Conservation (phyloP, 2,329 filamentous ascomycete species). For the Calonectria montana region DNA sequence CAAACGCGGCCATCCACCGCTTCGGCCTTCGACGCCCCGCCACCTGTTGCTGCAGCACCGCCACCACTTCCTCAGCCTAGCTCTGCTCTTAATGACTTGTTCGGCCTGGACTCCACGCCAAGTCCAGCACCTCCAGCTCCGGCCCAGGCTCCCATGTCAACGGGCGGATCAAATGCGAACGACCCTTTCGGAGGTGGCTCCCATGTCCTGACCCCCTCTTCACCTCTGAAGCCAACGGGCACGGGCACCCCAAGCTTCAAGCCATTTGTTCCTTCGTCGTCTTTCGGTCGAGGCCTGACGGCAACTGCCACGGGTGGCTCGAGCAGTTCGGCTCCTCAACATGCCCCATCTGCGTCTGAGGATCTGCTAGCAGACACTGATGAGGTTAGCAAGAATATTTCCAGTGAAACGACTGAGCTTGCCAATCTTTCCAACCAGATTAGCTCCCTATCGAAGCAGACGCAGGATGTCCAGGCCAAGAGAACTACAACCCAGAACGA, state of each 20-base stretch:
- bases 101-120: slow-evolving; percentile 79
- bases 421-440: slow-evolving; percentile 98
- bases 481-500: slow-evolving; percentile 83
- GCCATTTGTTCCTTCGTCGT: slow-evolving; percentile 91
- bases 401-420: slow-evolving; percentile 89
- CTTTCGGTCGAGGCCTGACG: slow-evolving; percentile 87
- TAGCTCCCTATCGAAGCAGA: slow-evolving; percentile 88
- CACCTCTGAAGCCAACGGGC: slow-evolving; percentile 63
- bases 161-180: slow-evolving; percentile 75
- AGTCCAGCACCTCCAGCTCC: slow-evolving; percentile 58
- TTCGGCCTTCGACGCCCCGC: slow-evolving; percentile 64
- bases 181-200: slow-evolving; percentile 72
- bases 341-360: slow-evolving; percentile 68
- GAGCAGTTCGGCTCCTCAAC: slow-evolving; percentile 41
- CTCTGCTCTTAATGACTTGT: slow-evolving; percentile 92
- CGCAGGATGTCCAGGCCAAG: slow-evolving; percentile 91
- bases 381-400: slow-evolving; percentile 88
- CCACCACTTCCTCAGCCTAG: slow-evolving; percentile 65
- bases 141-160: slow-evolving; percentile 72
- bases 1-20: slow-evolving; percentile 64
- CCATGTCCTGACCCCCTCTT: slow-evolving; percentile 61
- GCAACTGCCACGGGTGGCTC: slow-evolving; percentile 77
- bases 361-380: slow-evolving; percentile 94
- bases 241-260: slow-evolving; percentile 74
- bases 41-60: slow-evolving; percentile 50